Conservation (phyloP, 345 rosid genomes). For the Eutrema heterophyllum region DNA sequence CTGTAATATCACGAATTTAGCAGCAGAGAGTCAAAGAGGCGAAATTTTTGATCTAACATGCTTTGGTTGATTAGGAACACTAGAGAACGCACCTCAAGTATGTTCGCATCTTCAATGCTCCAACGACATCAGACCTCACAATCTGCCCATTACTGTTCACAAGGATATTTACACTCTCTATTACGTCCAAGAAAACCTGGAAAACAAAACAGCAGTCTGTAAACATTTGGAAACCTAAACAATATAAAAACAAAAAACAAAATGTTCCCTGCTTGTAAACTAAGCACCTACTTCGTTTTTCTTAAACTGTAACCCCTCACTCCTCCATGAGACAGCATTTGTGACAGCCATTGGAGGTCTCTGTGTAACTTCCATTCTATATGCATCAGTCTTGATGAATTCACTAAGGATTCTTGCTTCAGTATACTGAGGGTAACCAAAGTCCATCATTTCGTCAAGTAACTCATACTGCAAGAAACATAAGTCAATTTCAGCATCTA, state of each 20-base stretch:
- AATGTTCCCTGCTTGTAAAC: neutral
- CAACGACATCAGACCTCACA: constrained; percentile 92
- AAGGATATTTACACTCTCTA: constrained; percentile 92
- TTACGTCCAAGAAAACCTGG: constrained; percentile 91
- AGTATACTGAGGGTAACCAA: constrained; percentile 75
- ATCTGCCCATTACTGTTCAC: constrained; percentile 97
- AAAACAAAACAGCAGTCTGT: constrained; percentile 13
- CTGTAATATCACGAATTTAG: constrained; percentile 28
- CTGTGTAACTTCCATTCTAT: constrained; percentile 76
- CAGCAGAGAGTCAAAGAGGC: constrained; percentile 8
- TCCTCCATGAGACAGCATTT: constrained; percentile 85
- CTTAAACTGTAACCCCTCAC: constrained; percentile 70
- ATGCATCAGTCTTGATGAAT: constrained; percentile 84
- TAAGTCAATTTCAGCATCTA: constrained; percentile 7
- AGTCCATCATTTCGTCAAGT: constrained; percentile 90
- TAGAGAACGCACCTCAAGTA: constrained; percentile 61
- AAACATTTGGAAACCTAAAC: constrained; percentile 4
- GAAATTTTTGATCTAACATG: neutral
- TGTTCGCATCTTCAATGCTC: constrained; percentile 97
- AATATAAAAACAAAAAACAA: neutral
- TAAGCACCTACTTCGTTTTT: constrained; percentile 57
- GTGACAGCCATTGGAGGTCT: constrained; percentile 92
- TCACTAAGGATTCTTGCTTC: constrained; percentile 79
- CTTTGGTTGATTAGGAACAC: constrained; percentile 2
- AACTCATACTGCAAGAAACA: constrained; percentile 65